Base-by-base conservation (phyloP, 352 stramenopile species). In the Phytophthora palmivora region DNA sequence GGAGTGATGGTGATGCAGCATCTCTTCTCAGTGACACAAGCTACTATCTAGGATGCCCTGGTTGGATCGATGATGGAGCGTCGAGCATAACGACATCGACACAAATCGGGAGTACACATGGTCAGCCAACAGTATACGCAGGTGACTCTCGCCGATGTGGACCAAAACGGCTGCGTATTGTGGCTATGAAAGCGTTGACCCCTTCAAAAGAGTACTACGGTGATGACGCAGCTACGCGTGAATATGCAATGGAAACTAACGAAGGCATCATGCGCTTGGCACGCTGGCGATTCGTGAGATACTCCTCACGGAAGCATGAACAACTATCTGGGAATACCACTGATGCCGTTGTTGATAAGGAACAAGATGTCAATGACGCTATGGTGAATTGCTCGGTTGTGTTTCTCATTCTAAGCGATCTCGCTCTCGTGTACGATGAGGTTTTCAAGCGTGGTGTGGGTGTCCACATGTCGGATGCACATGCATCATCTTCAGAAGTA, bases 161-260 rank as follows among this genome's bases (percentile, higher is more conserved):
- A 15, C 62, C 52, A 41, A 66, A 77, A 30, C 51, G 57, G 8
- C 87, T 89, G 51, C 72, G 79, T 6, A 36, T 91, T 18, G 72
- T 84, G 39, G 70, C 74, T 1, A 88, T 91, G 78, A 85, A 83
- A 56, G 79, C 82, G 6, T 62, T 49, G 2, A 71, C 78, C 4
- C 79, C 82, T 6, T 79, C 70, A 9, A 43, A 28, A 19, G 74
- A 71, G 15, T 78, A 75, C 48, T 91, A 91, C 37, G 82, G 82
- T 21, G 78, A 88, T 51, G 82, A 91, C 58, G 45, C 34, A 1
- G 78, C 78, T 21, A 91, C 82, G 18, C 79, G 79, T 8, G 82
- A 89, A 65, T 87, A 79, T 59, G 62, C 78, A 2, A 48, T 77
- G 10, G 82, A 91, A 71, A 87, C 78, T 15, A 91, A 91, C 47